phyloP scores from a whole-genome alignment of 306 rosid genomes.

The Carpinus fangiana region DNA sequence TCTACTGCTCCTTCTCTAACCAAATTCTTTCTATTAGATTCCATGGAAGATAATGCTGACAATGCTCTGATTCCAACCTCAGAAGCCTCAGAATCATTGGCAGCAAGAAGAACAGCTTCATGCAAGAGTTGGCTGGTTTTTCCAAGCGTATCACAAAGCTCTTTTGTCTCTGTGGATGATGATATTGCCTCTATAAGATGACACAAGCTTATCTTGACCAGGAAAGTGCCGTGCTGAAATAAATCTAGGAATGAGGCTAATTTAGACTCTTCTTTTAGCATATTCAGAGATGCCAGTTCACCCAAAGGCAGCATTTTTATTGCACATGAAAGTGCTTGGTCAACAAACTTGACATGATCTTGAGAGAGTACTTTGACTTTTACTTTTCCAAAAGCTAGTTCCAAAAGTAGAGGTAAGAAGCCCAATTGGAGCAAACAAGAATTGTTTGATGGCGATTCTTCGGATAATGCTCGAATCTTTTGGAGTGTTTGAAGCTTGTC shows the following conservation, averaged over 20 bases:
- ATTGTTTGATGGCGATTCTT: conserved; percentile 42
- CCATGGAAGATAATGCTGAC: conserved; percentile 45
- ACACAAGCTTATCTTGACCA: conserved; percentile 52
- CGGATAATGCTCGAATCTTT: conserved; percentile 37
- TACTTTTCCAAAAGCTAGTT: conserved; percentile 45
- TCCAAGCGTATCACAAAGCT: conserved; percentile 46
- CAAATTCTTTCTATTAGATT: conserved; percentile 45
- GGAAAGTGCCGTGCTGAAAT: conserved; percentile 45
- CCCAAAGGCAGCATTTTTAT: conserved; percentile 43
- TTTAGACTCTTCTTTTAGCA: conserved; percentile 49
- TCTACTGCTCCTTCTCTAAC: conserved; percentile 54
- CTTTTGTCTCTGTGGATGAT: conserved; percentile 42
- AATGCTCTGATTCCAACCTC: conserved; percentile 61
- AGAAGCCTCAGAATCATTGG: conserved; percentile 41
- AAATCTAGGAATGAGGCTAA: conserved; percentile 38
- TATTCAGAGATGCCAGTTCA: conserved; percentile 43
- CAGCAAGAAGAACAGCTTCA: conserved; percentile 36
- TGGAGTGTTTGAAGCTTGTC: conserved; percentile 56
- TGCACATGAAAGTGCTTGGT: conserved; percentile 54
- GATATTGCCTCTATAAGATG: conserved; percentile 50
- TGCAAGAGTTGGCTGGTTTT: conserved; percentile 38
- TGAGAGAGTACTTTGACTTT: conserved; percentile 24
- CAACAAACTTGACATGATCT: conserved; percentile 40
- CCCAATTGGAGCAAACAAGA: conserved; percentile 60
- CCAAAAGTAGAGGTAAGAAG: conserved; percentile 66